These are phyloP conservation scores for Prunus padus DNA, from an alignment of 306 rosid species.

Conservation along the genomic window DNA sequence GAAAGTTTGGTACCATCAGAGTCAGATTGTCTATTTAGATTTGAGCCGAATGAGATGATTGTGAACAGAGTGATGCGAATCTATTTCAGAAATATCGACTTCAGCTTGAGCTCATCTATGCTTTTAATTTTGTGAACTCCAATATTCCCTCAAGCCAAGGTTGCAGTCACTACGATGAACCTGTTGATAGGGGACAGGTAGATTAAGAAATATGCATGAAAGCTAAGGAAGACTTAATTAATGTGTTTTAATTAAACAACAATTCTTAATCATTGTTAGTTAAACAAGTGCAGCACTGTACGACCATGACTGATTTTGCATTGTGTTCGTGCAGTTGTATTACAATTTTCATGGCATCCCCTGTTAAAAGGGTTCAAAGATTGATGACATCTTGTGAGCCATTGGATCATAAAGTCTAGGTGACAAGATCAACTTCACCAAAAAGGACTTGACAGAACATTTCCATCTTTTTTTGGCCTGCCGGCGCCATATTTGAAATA, in stretches of 20 bases:
- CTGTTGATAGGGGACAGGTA: not conserved
- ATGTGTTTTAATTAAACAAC: not conserved
- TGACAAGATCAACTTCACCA: conserved; percentile 4
- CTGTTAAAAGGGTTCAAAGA: not conserved
- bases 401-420: not conserved
- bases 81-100: not conserved
- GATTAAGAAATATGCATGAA: not conserved
- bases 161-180: conserved; percentile 2
- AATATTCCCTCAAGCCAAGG: not conserved
- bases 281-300: not conserved
- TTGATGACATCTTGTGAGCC: conserved; percentile 3
- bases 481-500: conserved; percentile 44
- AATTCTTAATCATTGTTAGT: conserved; percentile 9
- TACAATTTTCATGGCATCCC: not conserved
- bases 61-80: conserved; percentile 1
- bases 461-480: conserved; percentile 27
- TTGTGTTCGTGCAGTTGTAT: conserved; percentile 3
- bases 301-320: not conserved
- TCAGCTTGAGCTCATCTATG: not conserved
- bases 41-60: not conserved
- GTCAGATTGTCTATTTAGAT: not conserved
- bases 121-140: not conserved
- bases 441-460: conserved; percentile 34
- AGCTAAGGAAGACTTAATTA: not conserved
- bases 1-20: not conserved